Base-by-base conservation (phyloP, 345 rosid genomes). In the Euphorbia lathyris region DNA sequence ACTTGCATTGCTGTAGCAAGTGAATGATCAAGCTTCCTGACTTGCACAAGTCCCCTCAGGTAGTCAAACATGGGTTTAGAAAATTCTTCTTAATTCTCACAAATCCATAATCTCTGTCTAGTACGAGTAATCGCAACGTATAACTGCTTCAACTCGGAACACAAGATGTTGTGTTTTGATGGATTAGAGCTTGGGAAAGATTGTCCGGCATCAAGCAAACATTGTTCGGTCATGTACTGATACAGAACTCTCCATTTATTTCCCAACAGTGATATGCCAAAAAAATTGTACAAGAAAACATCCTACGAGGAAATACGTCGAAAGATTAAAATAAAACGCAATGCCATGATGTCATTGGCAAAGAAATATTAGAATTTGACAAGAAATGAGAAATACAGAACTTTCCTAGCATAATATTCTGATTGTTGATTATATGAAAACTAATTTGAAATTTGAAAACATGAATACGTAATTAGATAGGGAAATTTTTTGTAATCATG, bases 121-220 rank as follows among this genome's bases (percentile, higher is more conserved):
- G 89, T 85, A 2, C 84, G 82, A 27, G 92, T 83, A 45, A 85
- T 82, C 4, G 87, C 86, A 20, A 79, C 87, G 69, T 84, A 81
- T 23, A 84, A 62, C 32, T 79, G 85, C 77, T 84, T 84, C 63
- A 84, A 59, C 75, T 87, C 89, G 26, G 86, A 79, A 66, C 84
- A 85, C 53, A 85, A 42, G 57, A 81, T 42, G 56, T 76, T 73
- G 69, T 85, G 91, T 67, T 72, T 83, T 29, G 72, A 73, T 16
- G 48, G 69, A 30, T 69, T 50, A 62, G 83, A 87, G 36, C 22
- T n/a, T n/a, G n/a, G n/a, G n/a, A n/a, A n/a, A n/a, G n/a, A n/a
- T n/a, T n/a, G n/a, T n/a, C n/a, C n/a, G 3, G 57, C 67, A 58
- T 75, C 81, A 34, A 79, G 76, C 45, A 81, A 29, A 65, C 45